Evolutionary conservation across 176 grass and related monocot species (phyloP).

Genomic region (Guadua angustifolia): DNA sequence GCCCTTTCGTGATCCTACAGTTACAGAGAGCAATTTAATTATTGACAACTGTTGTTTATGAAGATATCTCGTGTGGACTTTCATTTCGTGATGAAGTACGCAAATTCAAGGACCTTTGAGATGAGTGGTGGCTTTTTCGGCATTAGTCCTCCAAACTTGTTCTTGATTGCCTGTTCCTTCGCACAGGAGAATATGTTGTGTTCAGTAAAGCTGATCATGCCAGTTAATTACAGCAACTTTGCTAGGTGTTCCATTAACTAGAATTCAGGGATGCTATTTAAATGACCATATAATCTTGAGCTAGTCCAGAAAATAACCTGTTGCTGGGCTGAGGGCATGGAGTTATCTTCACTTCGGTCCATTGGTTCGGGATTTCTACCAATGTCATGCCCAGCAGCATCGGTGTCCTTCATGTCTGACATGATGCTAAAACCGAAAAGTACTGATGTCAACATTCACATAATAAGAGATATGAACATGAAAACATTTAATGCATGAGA

Average conservation of each 20-base stretch:
- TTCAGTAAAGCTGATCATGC: slow-evolving; percentile 18
- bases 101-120: slow-evolving; percentile 66
- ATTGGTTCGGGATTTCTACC: slow-evolving; percentile 53
- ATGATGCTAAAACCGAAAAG: slow-evolving; percentile 39
- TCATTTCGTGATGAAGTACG: neutral
- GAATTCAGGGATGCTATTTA: neutral
- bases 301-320: slow-evolving; percentile 58
- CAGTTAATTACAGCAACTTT: slow-evolving; percentile 8
- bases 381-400: slow-evolving; percentile 15
- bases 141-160: slow-evolving; percentile 87
- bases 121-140: slow-evolving; percentile 90
- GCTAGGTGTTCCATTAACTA: slow-evolving; percentile 7
- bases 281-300: slow-evolving; percentile 17
- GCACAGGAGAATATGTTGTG: slow-evolving; percentile 18
- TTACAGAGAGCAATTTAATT: slow-evolving; percentile 34
- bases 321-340: slow-evolving; percentile 79
- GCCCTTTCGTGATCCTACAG: slow-evolving; percentile 87
- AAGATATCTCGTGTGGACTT: neutral
- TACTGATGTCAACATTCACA: neutral
- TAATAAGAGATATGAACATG: neutral
- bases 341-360: slow-evolving; percentile 59
- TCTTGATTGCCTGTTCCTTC: slow-evolving; percentile 83
- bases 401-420: slow-evolving; percentile 51
- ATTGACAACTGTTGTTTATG: slow-evolving; percentile 8
- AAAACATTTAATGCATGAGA: neutral